Evolutionary conservation across 441 rosid species (phyloP), one percentile per base, ranked within the genome.

Genomic region (Pelargonium exstipulatum): DNA sequence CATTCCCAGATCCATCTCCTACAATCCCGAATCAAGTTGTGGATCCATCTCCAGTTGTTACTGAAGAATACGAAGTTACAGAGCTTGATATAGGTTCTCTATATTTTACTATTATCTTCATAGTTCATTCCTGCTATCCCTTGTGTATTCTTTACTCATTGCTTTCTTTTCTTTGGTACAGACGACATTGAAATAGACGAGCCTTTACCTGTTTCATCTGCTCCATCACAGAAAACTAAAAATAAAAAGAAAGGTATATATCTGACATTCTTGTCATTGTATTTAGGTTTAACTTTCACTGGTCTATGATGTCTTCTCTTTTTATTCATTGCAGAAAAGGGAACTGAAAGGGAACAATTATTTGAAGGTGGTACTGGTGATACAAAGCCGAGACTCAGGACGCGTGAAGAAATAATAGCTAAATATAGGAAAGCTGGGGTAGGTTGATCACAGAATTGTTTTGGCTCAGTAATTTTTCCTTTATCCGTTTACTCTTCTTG

Each of bases 121-220:
- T 61, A 61, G 9, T 26, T 16, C 26, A 29, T 66, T 62, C 4
- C 70, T 37, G 42, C 24, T 22, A 60, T 37, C 14, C n/a, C 13
- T 62, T 66, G 24, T 18, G 24, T 70, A 20, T 66, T 76, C 24
- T 40, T 55, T 48, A 29, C 64, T 46, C 18, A 55, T 67, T 49
- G 43, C 46, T 49, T 42, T 29, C 16, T 13, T 26, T 71, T 51
- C 71, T 73, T 46, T 69, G 72, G 62, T 62, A 57, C 77, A 88
- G 88, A 86, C 77, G 90, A 88, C 74, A 85, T 80, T 12, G 83
- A 88, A 75, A 82, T 86, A 70, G 89, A 88, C 66, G 89, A 83
- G 62, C 73, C 75, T 57, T 72, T 72, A 68, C 73, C 71, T 26
- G 24, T 26, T 61, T 61, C 64, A 16, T 65, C 78, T 74, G 64